phyloP scores from a whole-genome alignment of 768 basidiomycete genomes.

The Rhodotorula diobovata region DNA sequence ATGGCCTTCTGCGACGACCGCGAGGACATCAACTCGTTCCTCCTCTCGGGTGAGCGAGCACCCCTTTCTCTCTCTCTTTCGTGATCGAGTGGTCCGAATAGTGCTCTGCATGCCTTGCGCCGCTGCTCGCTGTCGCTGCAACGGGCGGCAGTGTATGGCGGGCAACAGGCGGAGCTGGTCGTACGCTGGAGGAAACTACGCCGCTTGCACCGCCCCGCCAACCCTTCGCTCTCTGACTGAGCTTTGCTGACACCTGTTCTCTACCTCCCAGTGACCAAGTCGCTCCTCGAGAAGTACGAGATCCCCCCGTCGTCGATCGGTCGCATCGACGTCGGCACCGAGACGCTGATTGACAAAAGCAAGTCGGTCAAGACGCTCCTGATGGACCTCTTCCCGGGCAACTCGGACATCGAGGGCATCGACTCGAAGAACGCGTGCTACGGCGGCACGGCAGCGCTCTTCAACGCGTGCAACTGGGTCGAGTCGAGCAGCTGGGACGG shows the following conservation, averaged over 20 bases:
- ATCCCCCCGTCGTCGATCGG: constrained; percentile 95
- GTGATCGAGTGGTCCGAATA: not conserved
- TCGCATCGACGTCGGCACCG: constrained; percentile 95
- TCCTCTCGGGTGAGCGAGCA: constrained; percentile 72
- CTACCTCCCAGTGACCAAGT: constrained; percentile 65
- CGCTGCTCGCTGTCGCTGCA: too few species aligned
- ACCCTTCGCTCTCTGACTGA: too few species aligned
- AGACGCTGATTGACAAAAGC: constrained; percentile 99
- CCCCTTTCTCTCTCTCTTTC: not conserved
- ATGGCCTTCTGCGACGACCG: constrained; percentile 99
- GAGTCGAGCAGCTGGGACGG: constrained; percentile 96
- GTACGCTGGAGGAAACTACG: too few species aligned
- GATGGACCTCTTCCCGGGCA: constrained; percentile 95
- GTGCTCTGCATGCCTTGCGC: not conserved
- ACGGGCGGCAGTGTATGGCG: too few species aligned
- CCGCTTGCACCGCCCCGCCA: too few species aligned
- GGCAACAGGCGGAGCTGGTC: too few species aligned
- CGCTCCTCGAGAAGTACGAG: constrained; percentile 86
- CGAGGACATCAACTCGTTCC: constrained; percentile 98
- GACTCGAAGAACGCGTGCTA: constrained; percentile 99
- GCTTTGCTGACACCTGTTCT: not conserved
- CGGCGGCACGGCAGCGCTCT: constrained; percentile 94
- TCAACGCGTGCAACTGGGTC: constrained; percentile 98
- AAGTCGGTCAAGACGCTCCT: constrained; percentile 97
- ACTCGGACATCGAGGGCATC: constrained; percentile 96